Conservation (phyloP, 805 yeast species). For the Yamadazyma insecticola region DNA sequence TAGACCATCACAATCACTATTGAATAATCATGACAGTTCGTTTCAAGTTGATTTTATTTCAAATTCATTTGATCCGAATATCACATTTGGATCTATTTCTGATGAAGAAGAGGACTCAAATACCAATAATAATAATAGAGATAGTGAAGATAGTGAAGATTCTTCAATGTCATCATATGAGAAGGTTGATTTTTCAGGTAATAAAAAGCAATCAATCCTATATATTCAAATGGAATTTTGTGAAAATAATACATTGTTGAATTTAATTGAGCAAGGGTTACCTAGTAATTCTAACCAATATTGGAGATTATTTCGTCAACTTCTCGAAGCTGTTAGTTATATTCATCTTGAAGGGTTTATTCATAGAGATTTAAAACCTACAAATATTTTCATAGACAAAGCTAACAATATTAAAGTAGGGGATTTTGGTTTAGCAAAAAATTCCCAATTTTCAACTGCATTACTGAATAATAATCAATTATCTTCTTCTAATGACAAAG, state of each 20-base stretch:
- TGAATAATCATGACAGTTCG: constrained; percentile 19
- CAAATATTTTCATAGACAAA: constrained; percentile 91
- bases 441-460: constrained; percentile 52
- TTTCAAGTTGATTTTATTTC: constrained; percentile 65
- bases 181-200: background rate
- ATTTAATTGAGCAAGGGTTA: constrained; percentile 71
- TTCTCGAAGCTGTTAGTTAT: constrained; percentile 83
- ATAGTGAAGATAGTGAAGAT: constrained; percentile 3
- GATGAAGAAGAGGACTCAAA: constrained; percentile 20
- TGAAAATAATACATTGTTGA: constrained; percentile 85
- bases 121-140: constrained; percentile 6
- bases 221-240: constrained; percentile 99
- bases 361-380: constrained; percentile 92
- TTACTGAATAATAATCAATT: constrained; percentile 37
- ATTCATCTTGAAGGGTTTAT: constrained; percentile 93
- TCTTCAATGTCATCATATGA: background rate
- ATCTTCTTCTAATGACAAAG: constrained; percentile 44
- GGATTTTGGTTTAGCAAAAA: constrained; percentile 95
- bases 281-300: constrained; percentile 71
- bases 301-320: constrained; percentile 86
- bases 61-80: constrained; percentile 49
- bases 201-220: constrained; percentile 52
- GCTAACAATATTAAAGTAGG: constrained; percentile 88
- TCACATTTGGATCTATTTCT: constrained; percentile 40
- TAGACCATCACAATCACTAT: constrained; percentile 11